Conservation (phyloP, 1,284 basidiomycete genomes). For the Xanthoconium separans region DNA sequence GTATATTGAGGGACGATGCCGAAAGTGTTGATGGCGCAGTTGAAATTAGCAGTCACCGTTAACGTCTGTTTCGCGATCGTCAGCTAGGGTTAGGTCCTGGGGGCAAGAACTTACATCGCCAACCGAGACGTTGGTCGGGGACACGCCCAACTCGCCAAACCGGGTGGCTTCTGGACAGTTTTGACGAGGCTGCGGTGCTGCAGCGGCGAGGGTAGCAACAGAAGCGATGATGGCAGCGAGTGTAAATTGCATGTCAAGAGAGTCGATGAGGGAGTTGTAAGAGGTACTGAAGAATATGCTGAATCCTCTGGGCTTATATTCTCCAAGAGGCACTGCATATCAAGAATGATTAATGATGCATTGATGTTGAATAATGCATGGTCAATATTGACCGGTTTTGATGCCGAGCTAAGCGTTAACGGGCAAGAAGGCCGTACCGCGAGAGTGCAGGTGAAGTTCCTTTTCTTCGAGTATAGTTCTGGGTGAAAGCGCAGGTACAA, state of each 20-base stretch:
- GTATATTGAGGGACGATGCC: conserved; percentile 23
- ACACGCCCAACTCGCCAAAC: conserved; percentile 22
- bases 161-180: conserved; percentile 25
- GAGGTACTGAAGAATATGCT: neutral
- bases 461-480: neutral
- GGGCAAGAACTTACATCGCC: conserved; percentile 24
- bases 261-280: neutral
- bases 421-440: conserved; percentile 4
- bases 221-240: conserved; percentile 14
- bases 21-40: conserved; percentile 26
- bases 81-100: neutral
- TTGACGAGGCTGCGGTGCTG: conserved; percentile 19
- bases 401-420: neutral
- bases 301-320: conserved; percentile 11
- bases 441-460: neutral
- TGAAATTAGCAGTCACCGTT: conserved; percentile 26
- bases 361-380: neutral
- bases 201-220: conserved; percentile 15
- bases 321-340: neutral
- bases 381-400: neutral
- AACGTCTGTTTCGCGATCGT: conserved; percentile 19
- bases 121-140: conserved; percentile 22
- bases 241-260: conserved; percentile 17
- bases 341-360: neutral
- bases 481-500: neutral